Base-by-base conservation (phyloP, 1,284 basidiomycete genomes). In the Cerrena zonata region DNA sequence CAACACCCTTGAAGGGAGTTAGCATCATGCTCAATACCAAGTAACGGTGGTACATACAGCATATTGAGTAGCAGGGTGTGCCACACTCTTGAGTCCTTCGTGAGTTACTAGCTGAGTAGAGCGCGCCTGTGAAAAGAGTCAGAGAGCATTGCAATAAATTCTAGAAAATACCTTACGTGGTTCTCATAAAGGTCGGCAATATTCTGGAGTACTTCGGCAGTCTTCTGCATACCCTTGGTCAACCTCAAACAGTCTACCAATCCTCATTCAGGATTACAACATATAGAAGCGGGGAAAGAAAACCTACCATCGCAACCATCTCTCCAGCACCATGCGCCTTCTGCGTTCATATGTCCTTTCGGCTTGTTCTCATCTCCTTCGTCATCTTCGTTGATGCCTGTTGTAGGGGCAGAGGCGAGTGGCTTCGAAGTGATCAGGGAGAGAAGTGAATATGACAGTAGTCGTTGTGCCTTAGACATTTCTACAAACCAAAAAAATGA, bases 291-390 rank as follows among this genome's bases (percentile, higher is more conserved):
- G 39, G 21, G 48, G 19, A 50, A 25, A 15, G 39, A 19, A 40
- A 7, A 40, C 39, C 24, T 56, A 86, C 86, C 80, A 65, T 76
- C 67, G 63, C 85, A 91, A 2, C 74, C 75, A 52, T 91, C 87
- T 19, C 82, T 73, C 89, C 90, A 94, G 65, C 89, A 91, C 88
- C 91, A 90, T 1, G 86, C 89, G 1, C 86, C 84, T 19, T 88
- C 78, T 12, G 76, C 74, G 59, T 91, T 92, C 52, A 82, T 64
- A 36, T 83, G 61, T 1, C 85, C 84, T 50, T 74, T 79, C 24
- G 57, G 59, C 47, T 71, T 70, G 56, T 39, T 55, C 46, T 69
- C 70, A 13, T 73, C 69, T 2, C 76, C 69, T 22, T 75, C 75
- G 13, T 79, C 79, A 22, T 74, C 76, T 41, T 76, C 74, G 10